A percentile compares a stretch with the other conserved stretches of the same genome.
phyloP scores from a whole-genome alignment of 257 asterid genomes.

The Gentiana dahurica region DNA sequence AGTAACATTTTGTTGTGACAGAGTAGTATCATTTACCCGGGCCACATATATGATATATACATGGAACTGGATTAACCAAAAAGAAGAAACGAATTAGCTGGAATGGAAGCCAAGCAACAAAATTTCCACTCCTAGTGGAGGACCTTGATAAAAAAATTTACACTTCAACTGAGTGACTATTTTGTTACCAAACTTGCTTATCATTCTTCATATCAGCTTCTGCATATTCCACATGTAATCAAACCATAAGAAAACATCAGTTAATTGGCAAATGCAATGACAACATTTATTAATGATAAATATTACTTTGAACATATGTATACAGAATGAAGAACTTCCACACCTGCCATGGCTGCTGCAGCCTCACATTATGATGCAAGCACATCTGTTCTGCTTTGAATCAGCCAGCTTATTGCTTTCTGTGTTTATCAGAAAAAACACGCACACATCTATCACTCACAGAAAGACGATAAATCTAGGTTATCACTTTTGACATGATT shows the following conservation, averaged over 20 bases:
- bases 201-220: conserved; percentile 6
- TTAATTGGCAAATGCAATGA: no score
- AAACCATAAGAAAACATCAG: neutral
- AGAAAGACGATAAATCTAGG: no score
- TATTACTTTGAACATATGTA: neutral
- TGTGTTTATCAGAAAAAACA: conserved; percentile 15
- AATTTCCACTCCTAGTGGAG: neutral
- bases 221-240: conserved; percentile 3
- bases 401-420: conserved; percentile 42
- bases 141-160: neutral
- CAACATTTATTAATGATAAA: no score
- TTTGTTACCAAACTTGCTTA: conserved; percentile 1
- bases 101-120: conserved; percentile 5
- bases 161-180: no score
- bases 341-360: conserved; percentile 20
- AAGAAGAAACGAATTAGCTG: neutral
- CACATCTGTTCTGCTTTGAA: conserved; percentile 46
- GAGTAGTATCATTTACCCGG: no score
- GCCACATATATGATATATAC: neutral
- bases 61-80: neutral
- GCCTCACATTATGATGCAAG: conserved; percentile 63
- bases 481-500: neutral
- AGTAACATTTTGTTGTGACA: no score
- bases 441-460: no score
- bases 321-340: conserved; percentile 2